Percentiles rank a stretch among this genome's conserved stretches.
phyloP scores from a whole-genome alignment of 306 rosid genomes.

The Acacia acuminata region DNA sequence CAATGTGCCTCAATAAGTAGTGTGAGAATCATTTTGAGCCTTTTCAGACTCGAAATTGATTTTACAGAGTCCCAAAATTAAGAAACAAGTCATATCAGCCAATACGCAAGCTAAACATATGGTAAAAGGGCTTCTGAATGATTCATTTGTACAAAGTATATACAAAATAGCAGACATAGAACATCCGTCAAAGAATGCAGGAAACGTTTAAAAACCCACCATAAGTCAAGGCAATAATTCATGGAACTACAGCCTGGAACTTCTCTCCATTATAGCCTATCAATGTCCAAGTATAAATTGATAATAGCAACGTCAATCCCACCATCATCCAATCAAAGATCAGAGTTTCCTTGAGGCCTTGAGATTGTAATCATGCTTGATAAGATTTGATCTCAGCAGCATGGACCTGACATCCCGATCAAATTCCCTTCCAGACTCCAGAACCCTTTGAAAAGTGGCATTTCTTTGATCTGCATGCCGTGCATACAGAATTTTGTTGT shows the following conservation, averaged over 20 bases:
- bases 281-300: constrained; percentile 13
- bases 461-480: constrained; percentile 98
- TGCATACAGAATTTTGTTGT: constrained; percentile 94
- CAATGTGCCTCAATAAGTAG: neutral
- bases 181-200: constrained; percentile 29
- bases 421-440: constrained; percentile 81
- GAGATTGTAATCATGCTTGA: constrained; percentile 76
- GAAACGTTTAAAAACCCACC: constrained; percentile 29
- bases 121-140: constrained; percentile 11
- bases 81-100: neutral
- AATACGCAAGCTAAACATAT: neutral
- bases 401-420: constrained; percentile 84
- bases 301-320: constrained; percentile 23
- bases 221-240: constrained; percentile 12
- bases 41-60: neutral
- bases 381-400: constrained; percentile 90
- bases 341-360: constrained; percentile 71
- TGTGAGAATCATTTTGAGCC: neutral
- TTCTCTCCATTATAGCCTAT: constrained; percentile 16
- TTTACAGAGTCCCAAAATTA: neutral
- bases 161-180: constrained; percentile 44
- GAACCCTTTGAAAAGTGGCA: constrained; percentile 90
- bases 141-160: constrained; percentile 39
- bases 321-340: constrained; percentile 33
- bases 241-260: constrained; percentile 15